Conservation (phyloP, 2,329 filamentous ascomycete species). For the Clonostachys solani region DNA sequence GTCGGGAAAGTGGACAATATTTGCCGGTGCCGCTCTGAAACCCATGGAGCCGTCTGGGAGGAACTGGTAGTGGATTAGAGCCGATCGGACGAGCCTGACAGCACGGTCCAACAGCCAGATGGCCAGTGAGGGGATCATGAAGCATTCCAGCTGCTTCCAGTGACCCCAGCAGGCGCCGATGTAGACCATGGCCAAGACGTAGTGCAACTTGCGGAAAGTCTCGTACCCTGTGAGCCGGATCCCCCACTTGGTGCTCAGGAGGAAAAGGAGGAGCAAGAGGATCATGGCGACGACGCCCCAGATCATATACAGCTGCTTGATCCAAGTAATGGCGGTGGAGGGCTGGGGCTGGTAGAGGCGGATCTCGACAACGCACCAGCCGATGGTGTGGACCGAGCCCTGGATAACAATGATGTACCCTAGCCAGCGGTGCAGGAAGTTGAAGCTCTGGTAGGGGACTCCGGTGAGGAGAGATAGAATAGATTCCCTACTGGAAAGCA, state of each 20-base stretch:
- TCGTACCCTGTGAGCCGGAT: conserved; percentile 70
- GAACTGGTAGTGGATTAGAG: conserved; percentile 58
- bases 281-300: conserved; percentile 69
- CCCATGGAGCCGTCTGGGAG: conserved; percentile 34
- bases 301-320: conserved; percentile 63
- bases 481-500: conserved; percentile 66
- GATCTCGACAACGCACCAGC: conserved; percentile 64
- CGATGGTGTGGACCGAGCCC: conserved; percentile 63
- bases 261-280: conserved; percentile 55
- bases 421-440: conserved; percentile 73
- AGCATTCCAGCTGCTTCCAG: conserved; percentile 65
- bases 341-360: conserved; percentile 71
- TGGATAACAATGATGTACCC: conserved; percentile 71
- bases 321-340: conserved; percentile 47
- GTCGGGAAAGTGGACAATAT: conserved; percentile 43
- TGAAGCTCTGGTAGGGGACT: conserved; percentile 72
- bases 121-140: conserved; percentile 61
- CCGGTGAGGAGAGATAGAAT: conserved; percentile 67
- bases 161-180: conserved; percentile 74
- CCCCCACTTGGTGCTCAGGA: conserved; percentile 50
- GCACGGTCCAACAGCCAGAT: conserved; percentile 63
- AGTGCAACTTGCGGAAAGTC: conserved; percentile 72
- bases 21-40: conserved; percentile 49
- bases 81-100: conserved; percentile 52
- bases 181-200: conserved; percentile 69